Conservation (phyloP, 2,329 filamentous ascomycete genomes). For the Fusarium mangiferae region DNA sequence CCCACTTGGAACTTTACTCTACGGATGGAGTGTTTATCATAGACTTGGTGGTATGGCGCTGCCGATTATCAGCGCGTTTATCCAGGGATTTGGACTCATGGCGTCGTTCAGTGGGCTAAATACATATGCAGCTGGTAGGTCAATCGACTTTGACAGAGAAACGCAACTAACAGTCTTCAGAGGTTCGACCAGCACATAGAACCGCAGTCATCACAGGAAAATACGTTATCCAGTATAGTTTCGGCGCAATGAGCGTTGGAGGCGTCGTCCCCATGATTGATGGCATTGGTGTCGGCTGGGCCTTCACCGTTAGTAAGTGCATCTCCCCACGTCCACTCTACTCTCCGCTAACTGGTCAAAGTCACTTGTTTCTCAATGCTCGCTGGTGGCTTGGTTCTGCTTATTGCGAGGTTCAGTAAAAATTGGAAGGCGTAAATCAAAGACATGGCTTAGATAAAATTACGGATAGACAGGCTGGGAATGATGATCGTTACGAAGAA, state of each 20-base stretch:
- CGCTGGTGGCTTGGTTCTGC: constrained; percentile 23
- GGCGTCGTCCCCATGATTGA: constrained; percentile 42
- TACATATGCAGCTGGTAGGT: constrained; percentile 52
- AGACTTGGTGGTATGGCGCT: constrained; percentile 48
- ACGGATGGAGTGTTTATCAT: constrained; percentile 51
- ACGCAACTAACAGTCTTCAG: constrained; percentile 12
- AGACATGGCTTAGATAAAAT: neutral
- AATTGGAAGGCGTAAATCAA: constrained; percentile 29
- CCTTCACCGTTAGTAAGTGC: constrained; percentile 40
- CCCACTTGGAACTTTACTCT: constrained; percentile 47
- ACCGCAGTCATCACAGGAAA: constrained; percentile 43
- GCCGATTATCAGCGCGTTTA: constrained; percentile 48
- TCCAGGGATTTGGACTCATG: constrained; percentile 50
- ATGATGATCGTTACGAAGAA: neutral
- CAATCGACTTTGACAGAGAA: rapidly evolving
- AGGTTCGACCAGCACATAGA: constrained; percentile 36
- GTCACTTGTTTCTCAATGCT: constrained; percentile 20
- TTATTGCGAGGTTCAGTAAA: constrained; percentile 35
- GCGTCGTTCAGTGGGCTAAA: constrained; percentile 52
- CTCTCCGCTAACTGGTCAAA: neutral
- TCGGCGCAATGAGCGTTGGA: constrained; percentile 41
- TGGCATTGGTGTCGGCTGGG: constrained; percentile 38
- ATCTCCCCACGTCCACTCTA: rapidly evolving
- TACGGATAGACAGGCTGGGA: neutral
- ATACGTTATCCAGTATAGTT: constrained; percentile 43